Conservation (phyloP, 495 filamentous ascomycete genomes). For the Lasiosphaeria hispida region DNA sequence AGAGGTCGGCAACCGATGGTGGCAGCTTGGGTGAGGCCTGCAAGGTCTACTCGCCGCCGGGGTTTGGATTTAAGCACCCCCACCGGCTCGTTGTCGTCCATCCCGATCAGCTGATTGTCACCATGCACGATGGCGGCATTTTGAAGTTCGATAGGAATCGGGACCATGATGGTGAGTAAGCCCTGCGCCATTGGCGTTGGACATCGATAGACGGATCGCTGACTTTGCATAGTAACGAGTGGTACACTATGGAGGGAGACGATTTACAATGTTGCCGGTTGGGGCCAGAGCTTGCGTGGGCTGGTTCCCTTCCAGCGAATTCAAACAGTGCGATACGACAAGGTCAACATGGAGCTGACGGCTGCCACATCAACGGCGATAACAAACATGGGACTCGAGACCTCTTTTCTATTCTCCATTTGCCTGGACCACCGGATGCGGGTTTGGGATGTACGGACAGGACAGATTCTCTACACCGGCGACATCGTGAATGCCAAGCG, state of each 20-base stretch:
- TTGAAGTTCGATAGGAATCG: constrained; percentile 66
- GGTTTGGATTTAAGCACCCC: constrained; percentile 73
- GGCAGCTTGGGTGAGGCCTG: constrained; percentile 67
- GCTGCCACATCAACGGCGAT: constrained; percentile 58
- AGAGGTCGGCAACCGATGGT: constrained; percentile 62
- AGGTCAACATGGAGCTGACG: constrained; percentile 63
- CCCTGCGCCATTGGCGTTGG: background rate
- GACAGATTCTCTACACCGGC: constrained; percentile 65
- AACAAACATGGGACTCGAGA: constrained; percentile 45
- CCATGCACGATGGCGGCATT: constrained; percentile 79
- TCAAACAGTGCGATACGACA: constrained; percentile 62
- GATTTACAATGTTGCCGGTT: constrained; percentile 74
- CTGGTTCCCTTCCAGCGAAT: constrained; percentile 68
- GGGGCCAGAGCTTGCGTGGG: constrained; percentile 69
- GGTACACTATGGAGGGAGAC: constrained; percentile 68
- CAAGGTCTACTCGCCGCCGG: constrained; percentile 66
- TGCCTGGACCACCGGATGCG: constrained; percentile 83
- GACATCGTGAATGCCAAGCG: constrained; percentile 61
- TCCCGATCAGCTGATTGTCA: constrained; percentile 69
- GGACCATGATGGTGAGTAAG: constrained; percentile 62
- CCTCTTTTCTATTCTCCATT: constrained; percentile 71
- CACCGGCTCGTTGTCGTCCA: constrained; percentile 76
- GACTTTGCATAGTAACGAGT: constrained; percentile 35
- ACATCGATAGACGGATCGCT: background rate
- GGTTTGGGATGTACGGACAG: constrained; percentile 77